Base-by-base conservation (phyloP, 441 rosid genomes). In the Gossypium aridum region DNA sequence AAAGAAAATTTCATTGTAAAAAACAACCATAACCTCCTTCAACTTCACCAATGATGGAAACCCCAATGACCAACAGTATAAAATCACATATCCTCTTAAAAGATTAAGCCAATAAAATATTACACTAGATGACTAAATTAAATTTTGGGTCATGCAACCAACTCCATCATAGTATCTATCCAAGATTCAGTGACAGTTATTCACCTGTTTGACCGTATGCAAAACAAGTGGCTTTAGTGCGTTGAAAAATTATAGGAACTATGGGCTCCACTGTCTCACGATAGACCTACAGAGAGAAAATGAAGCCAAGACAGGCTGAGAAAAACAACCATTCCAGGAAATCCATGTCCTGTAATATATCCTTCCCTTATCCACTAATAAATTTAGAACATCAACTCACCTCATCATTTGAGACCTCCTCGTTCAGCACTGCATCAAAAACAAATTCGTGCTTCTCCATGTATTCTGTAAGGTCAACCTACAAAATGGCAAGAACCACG, bases 171-270 rank as follows among this genome's bases (percentile, higher is more conserved):
- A 25, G 14, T 26, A 76, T 47, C 64, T 13, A 64, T 53, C 49
- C 9, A 73, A 63, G 19, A 73, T 47, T 72, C 34, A 34, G 28
- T 68, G 45, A 59, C 73, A 39, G 57, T 51, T 70, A 63, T 62
- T 76, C 73, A 92, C 99, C 98, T 86, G 99, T 96, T 85, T 96
- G 99, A 64, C 99, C 99, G 88, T 93, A 93, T 53, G 99, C 98
- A 87, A 96, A 96, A 86, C 98, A 96, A 77, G 99, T 96, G 64
- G 98, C 99, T 83, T 96, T 96, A 56, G 94, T 91, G 65, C 96
- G 90, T 71, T 93, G 97, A 80, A 96, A 96, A 75, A 93, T 92
- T 62, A 90, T 93, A 23, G 99, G 99, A 80, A 96, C 95, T 77
- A 96, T 92, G 37, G 97, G 98, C 90, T 96, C 97, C 80, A 96